Conservation (phyloP, 306 rosid species). For the Styphnolobium japonicum region DNA sequence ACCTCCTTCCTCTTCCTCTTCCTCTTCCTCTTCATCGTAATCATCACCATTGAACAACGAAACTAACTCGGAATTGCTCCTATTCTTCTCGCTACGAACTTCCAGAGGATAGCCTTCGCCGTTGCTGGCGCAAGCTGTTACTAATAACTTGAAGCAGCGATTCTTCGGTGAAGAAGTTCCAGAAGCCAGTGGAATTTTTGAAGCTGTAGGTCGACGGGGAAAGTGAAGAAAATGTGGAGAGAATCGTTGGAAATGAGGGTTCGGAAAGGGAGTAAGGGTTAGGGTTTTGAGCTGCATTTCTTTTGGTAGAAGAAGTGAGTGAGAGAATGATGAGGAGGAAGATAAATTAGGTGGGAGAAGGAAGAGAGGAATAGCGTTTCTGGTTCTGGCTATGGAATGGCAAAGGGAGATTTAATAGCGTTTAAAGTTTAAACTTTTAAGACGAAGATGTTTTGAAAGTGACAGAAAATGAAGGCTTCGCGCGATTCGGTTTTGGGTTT, state of each 20-base stretch:
- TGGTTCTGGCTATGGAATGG: too few species aligned
- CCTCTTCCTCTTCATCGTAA: too few species aligned
- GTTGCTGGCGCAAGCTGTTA: background rate
- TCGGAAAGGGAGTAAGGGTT: slow-evolving; percentile 9
- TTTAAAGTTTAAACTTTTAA: background rate
- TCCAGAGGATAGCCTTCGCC: background rate
- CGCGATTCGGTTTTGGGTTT: too few species aligned
- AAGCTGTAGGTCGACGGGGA: background rate
- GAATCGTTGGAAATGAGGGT: background rate
- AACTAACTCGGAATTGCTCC: background rate
- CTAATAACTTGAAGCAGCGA: background rate
- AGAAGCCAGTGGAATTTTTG: background rate
- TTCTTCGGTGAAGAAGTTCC: background rate
- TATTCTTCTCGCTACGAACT: background rate
- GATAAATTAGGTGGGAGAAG: background rate
- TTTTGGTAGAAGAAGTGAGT: background rate
- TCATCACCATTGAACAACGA: background rate
- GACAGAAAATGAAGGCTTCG: background rate
- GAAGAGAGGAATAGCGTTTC: background rate
- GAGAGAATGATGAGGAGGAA: background rate
- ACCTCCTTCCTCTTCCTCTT: background rate
- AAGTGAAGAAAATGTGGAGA: background rate
- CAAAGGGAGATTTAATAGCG: too few species aligned
- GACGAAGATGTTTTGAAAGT: background rate
- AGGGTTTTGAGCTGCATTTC: slow-evolving; percentile 31